These are phyloP conservation scores for Nematocida sp. DNA, from an alignment of 371 early-diverging fungal species.

Conservation along the genomic window DNA sequence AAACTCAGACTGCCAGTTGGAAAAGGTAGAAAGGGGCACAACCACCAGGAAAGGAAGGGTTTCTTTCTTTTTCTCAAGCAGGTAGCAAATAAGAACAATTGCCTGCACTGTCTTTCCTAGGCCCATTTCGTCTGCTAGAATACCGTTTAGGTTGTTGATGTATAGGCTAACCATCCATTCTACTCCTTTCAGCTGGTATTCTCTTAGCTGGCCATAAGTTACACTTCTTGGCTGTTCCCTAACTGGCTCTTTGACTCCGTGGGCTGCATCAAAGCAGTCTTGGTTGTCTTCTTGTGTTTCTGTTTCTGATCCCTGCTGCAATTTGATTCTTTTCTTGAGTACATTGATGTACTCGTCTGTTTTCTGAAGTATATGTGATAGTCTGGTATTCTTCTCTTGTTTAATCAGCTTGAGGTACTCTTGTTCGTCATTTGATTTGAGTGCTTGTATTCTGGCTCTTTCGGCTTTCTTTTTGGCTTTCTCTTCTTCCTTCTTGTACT, in stretches of 20 bases:
- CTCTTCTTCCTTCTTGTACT: slow-evolving; percentile 49
- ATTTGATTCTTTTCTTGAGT: slow-evolving; percentile 32
- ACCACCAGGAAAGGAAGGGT: slow-evolving; percentile 19
- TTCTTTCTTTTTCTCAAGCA: slow-evolving; percentile 23
- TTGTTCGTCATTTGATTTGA: slow-evolving; percentile 49
- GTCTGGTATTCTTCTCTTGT: slow-evolving; percentile 43
- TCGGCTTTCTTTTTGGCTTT: slow-evolving; percentile 37
- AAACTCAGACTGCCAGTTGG: slow-evolving; percentile 26
- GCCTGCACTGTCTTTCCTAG: slow-evolving; percentile 90
- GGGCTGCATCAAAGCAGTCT: slow-evolving; percentile 44
- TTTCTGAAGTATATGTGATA: slow-evolving; percentile 34
- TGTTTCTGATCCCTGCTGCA: slow-evolving; percentile 24
- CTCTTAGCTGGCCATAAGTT: slow-evolving; percentile 33
- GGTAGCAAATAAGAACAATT: slow-evolving; percentile 68
- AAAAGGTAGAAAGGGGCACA: slow-evolving; percentile 23
- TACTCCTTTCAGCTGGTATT: slow-evolving; percentile 50
- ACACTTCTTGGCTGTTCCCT: slow-evolving; percentile 44
- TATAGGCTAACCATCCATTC: slow-evolving; percentile 53
- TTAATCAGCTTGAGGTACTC: slow-evolving; percentile 43
- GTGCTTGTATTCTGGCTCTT: slow-evolving; percentile 45
- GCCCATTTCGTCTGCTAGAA: slow-evolving; percentile 95
- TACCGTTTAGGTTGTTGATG: slow-evolving; percentile 71
- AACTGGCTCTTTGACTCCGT: slow-evolving; percentile 23
- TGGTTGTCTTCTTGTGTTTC: background rate
- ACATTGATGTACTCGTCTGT: slow-evolving; percentile 42